Percentiles rank a stretch among this genome's conserved stretches.
These are phyloP conservation scores for Prunus yedoensis DNA, from an alignment of 331 rosid species.

Conservation along the genomic window DNA sequence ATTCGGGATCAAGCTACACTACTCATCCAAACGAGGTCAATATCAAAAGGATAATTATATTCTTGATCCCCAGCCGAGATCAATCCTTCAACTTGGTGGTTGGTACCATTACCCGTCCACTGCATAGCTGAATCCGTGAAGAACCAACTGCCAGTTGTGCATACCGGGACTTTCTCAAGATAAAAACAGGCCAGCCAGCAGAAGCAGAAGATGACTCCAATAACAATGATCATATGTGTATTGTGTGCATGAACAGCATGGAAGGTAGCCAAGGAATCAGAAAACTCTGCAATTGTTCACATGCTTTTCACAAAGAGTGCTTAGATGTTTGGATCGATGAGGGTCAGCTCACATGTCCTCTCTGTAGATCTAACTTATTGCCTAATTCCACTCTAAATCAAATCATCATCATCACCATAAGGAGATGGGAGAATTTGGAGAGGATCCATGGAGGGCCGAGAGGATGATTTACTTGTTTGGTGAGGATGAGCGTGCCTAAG, in stretches of 20 bases:
- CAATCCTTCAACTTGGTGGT: background rate
- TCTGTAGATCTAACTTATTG: slow-evolving; percentile 31
- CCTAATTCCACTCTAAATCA: background rate
- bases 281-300: slow-evolving; percentile 25
- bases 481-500: background rate
- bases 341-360: slow-evolving; percentile 31
- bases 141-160: slow-evolving; percentile 19
- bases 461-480: slow-evolving; percentile 35
- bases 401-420: background rate
- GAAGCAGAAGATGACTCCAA: background rate
- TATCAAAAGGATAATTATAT: no score
- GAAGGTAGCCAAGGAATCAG: slow-evolving; percentile 21
- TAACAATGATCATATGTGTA: background rate
- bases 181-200: background rate
- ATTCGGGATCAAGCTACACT: background rate
- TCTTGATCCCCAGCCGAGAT: no score
- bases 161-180: slow-evolving; percentile 1
- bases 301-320: slow-evolving; percentile 37
- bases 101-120: slow-evolving; percentile 3
- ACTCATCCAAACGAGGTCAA: background rate
- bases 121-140: slow-evolving; percentile 14
- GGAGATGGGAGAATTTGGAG: background rate
- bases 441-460: slow-evolving; percentile 32
- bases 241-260: slow-evolving; percentile 29
- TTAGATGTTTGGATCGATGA: slow-evolving; percentile 34